phyloP scores from a whole-genome alignment of 257 asterid genomes.

The Scutellaria baicalensis region DNA sequence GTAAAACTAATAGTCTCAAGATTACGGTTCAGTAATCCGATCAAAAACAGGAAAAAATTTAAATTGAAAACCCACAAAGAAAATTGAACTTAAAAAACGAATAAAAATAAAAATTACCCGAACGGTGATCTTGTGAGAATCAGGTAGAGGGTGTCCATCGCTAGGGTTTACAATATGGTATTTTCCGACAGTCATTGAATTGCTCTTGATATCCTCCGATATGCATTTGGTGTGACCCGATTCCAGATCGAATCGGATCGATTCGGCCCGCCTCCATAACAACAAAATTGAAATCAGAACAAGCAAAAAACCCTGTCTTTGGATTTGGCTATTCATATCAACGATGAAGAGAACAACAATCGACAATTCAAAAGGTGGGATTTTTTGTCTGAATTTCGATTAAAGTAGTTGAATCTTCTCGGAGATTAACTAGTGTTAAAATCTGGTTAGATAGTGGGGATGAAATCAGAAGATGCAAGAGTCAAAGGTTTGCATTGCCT shows the following conservation, averaged over 20 bases:
- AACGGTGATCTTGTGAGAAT: constrained; percentile 80
- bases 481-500: background rate
- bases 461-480: constrained; percentile 13
- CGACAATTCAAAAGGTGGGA: background rate
- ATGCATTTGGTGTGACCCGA: constrained; percentile 93
- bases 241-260: constrained; percentile 79
- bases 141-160: constrained; percentile 80
- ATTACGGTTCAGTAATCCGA: background rate
- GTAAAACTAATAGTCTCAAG: background rate
- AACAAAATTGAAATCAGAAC: constrained; percentile 36
- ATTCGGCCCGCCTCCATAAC: constrained; percentile 40
- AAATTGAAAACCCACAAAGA: background rate
- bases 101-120: constrained; percentile 38
- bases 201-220: constrained; percentile 83
- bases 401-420: background rate
- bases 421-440: background rate
- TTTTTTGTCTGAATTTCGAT: constrained; percentile 10
- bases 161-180: constrained; percentile 72
- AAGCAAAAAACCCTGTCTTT: constrained; percentile 19
- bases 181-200: constrained; percentile 92
- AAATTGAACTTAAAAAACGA: background rate
- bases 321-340: constrained; percentile 28
- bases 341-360: background rate
- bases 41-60: background rate
- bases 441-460: background rate